Percentiles rank a stretch among this genome's conserved stretches.
Evolutionary conservation across 2,329 filamentous ascomycete genomes (phyloP).

Genomic region (Alternaria brassicae): DNA sequence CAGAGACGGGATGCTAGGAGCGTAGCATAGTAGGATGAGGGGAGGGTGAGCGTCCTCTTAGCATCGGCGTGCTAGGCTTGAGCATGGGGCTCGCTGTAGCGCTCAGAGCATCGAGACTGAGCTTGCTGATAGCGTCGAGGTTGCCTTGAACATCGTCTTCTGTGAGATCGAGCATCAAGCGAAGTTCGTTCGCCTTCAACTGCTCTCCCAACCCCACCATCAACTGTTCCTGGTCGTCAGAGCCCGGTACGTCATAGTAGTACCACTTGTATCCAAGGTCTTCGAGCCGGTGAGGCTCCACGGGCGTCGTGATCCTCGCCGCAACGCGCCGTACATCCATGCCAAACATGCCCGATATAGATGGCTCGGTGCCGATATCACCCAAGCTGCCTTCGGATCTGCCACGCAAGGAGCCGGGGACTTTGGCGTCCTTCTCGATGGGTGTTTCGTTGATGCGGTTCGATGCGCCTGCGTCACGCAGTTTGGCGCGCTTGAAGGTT

Average conservation of each 20-base stretch:
- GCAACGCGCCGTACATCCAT: conserved; percentile 45
- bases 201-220: conserved; percentile 45
- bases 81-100: conserved; percentile 48
- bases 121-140: conserved; percentile 47
- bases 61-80: conserved; percentile 43
- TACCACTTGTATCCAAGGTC: conserved; percentile 45
- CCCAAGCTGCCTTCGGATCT: conserved; percentile 36
- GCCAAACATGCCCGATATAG: conserved; percentile 48
- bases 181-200: conserved; percentile 47
- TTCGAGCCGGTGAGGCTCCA: conserved; percentile 41
- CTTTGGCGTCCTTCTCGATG: conserved; percentile 43
- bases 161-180: conserved; percentile 47
- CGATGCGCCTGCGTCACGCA: conserved; percentile 46
- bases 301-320: conserved; percentile 42
- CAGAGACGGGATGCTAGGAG: not conserved
- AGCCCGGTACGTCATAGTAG: conserved; percentile 43
- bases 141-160: conserved; percentile 48
- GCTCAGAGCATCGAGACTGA: conserved; percentile 47
- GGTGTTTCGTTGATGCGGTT: conserved; percentile 43
- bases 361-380: conserved; percentile 38
- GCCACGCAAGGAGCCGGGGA: conserved; percentile 40
- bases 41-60: conserved; percentile 44
- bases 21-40: conserved; percentile 41
- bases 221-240: conserved; percentile 42
- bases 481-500: conserved; percentile 46